phyloP scores from a whole-genome alignment of 306 rosid species.

The Betula pendula region DNA sequence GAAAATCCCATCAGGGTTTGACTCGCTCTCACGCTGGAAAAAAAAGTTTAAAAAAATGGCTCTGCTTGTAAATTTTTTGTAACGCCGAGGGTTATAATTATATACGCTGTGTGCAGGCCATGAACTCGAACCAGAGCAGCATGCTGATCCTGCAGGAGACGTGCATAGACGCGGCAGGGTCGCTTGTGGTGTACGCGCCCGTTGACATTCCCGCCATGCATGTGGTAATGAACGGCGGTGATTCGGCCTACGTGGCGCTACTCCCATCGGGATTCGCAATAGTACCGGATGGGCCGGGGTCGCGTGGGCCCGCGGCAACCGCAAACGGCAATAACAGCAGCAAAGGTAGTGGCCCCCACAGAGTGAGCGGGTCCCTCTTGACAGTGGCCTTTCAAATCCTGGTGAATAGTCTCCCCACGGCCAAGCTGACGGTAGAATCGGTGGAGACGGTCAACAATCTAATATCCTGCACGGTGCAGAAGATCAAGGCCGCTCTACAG shows the following conservation, averaged over 20 bases:
- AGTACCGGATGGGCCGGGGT: constrained; percentile 81
- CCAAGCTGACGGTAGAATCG: constrained; percentile 90
- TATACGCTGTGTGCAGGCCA: constrained; percentile 45
- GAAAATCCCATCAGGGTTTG: constrained; percentile 31
- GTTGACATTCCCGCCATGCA: constrained; percentile 99
- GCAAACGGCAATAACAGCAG: neutral
- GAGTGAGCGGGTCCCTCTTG: constrained; percentile 72
- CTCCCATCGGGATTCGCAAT: constrained; percentile 85
- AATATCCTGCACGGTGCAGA: constrained; percentile 89
- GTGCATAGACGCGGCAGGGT: constrained; percentile 82
- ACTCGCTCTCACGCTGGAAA: constrained; percentile 13
- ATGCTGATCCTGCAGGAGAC: constrained; percentile 94
- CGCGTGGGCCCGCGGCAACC: constrained; percentile 29
- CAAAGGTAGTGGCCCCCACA: constrained; percentile 22
- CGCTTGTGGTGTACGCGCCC: constrained; percentile 97
- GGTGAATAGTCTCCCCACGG: constrained; percentile 89
- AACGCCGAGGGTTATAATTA: neutral
- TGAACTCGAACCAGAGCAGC: constrained; percentile 87
- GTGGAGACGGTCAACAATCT: constrained; percentile 95
- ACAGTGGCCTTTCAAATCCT: constrained; percentile 96
- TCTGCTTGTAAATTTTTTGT: neutral
- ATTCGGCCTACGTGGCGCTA: constrained; percentile 89
- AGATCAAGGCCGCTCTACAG: constrained; percentile 83
- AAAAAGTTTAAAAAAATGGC: constrained; percentile 27
- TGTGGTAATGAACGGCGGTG: constrained; percentile 94